Evolutionary conservation across 352 stramenopile genomes (phyloP), one percentile per base, ranked within the genome.

Genomic region (Pythium rhizo-oryzae): DNA sequence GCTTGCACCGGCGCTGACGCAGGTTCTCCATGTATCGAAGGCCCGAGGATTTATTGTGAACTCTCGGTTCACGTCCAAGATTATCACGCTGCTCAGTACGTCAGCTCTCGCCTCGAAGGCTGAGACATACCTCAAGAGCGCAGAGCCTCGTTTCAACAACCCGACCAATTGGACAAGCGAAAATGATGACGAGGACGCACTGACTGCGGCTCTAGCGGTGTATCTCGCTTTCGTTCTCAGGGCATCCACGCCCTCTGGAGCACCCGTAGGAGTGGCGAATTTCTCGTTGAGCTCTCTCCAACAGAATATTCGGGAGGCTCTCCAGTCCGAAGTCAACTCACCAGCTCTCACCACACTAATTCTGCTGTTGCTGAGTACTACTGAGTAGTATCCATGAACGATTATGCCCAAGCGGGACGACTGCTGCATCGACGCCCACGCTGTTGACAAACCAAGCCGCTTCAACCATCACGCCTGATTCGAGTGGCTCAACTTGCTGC

Each of bases 181-280:
- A 0, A 28, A 68, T 8, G 71, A 85, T 4, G 62, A 76, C 12
- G 62, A 75, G 58, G 62, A 71, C 21, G 33, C 62, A 12, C 30
- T 91, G 39, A 73, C 77, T 28, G 70, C 62, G 11, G 78, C 81
- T 19, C 67, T 91, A 8, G 84, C 72, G 24, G 67, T 79, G 11
- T 91, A 91, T 51, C 67, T 91, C 8, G 74, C 71, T 15, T 89
- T 87, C 33, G 79, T 84, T n/a, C 79, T 82, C 61, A 55, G 56
- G 23, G n/a, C 56, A 54, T 59, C 47, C 19, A n/a, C n/a, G n/a
- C n/a, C n/a, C n/a, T n/a, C 35, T 19, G 4, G 53, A 50, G 37
- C 70, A 54, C 16, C 8, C 8, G 11, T 28, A 12, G 7, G 41
- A 58, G 3, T 1, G 13, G 13, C 37, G 6, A 15, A 59, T 55